A percentile compares a stretch with the other conserved stretches of the same genome.
These are phyloP conservation scores for Fraxinus greggii DNA, from an alignment of 305 asterid species.

Conservation along the genomic window DNA sequence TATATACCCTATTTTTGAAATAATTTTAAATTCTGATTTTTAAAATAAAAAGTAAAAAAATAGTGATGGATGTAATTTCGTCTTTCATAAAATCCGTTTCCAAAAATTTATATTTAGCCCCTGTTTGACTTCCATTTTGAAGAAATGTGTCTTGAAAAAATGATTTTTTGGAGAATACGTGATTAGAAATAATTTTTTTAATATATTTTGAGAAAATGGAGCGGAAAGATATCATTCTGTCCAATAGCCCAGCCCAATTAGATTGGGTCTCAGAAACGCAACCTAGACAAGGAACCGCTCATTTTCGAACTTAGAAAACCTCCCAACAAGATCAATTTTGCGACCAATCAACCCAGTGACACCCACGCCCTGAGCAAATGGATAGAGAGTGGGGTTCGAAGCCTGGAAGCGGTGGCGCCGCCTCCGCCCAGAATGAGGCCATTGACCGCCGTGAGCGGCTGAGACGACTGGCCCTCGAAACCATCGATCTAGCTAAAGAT, in stretches of 20 bases:
- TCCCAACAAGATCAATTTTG: not conserved
- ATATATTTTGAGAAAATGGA: no score
- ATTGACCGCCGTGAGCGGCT: conserved; percentile 93
- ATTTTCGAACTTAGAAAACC: not conserved
- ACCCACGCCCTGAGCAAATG: conserved; percentile 31
- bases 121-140: no score
- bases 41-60: no score
- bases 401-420: conserved; percentile 98
- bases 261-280: not conserved
- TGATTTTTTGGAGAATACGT: no score
- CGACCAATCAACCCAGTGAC: not conserved
- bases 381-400: conserved; percentile 99
- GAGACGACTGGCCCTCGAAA: conserved; percentile 83
- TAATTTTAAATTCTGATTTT: no score
- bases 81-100: no score
- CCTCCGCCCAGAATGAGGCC: conserved; percentile 93
- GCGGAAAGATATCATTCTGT: not conserved
- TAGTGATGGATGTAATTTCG: no score
- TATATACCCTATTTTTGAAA: no score
- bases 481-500: conserved; percentile 90
- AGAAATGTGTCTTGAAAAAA: no score
- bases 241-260: not conserved
- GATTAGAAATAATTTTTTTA: no score
- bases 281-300: not conserved
- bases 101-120: no score